Evolutionary conservation across 768 basidiomycete genomes (phyloP).

Genomic region (Fistulinella prunicolor): DNA sequence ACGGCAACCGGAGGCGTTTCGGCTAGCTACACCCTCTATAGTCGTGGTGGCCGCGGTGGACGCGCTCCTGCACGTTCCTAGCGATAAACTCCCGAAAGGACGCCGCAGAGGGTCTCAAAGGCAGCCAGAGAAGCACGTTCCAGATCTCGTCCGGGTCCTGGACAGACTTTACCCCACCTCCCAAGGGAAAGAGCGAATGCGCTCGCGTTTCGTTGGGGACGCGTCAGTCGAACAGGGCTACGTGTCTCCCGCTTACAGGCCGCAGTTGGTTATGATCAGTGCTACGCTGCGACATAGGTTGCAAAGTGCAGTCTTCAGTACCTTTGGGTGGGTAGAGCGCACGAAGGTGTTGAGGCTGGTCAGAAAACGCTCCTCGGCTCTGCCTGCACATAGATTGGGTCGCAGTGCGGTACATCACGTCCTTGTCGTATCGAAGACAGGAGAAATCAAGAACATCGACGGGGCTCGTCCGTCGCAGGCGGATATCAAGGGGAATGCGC

Average conservation of each 20-base stretch:
- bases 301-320: constrained; percentile 39
- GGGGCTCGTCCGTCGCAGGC: constrained; percentile 35
- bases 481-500: neutral
- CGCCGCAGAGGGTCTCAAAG: constrained; percentile 36
- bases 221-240: constrained; percentile 7
- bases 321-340: constrained; percentile 58
- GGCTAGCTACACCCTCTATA: constrained; percentile 46
- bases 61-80: constrained; percentile 57
- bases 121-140: constrained; percentile 52
- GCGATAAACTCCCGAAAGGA: constrained; percentile 36
- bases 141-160: constrained; percentile 57
- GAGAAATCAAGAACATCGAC: constrained; percentile 51
- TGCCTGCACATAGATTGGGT: constrained; percentile 26
- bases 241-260: constrained; percentile 23
- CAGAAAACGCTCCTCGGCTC: constrained; percentile 25
- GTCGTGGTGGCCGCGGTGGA: constrained; percentile 79
- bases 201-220: constrained; percentile 1
- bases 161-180: constrained; percentile 50
- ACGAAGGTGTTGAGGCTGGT: constrained; percentile 33
- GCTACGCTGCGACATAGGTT: constrained; percentile 61
- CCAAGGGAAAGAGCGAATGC: constrained; percentile 10
- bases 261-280: constrained; percentile 67
- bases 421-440: constrained; percentile 56
- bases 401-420: constrained; percentile 48
- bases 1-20: constrained; percentile 41